Conservation (phyloP, 108 stramenopile species). For the Hondaea fermentalgiana region DNA sequence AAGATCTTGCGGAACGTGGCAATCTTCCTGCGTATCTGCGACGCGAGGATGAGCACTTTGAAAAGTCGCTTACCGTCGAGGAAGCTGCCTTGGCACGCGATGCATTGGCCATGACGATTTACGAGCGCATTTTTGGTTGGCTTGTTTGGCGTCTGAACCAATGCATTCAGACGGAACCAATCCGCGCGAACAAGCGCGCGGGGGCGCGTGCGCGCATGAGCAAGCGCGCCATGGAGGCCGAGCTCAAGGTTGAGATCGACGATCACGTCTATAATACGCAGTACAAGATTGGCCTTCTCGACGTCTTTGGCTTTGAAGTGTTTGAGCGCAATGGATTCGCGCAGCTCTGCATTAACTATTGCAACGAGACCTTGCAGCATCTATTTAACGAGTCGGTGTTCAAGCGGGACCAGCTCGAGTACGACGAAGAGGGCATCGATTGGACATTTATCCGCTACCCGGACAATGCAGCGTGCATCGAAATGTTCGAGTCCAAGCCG, state of each 20-base stretch:
- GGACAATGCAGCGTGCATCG: constrained; percentile 95
- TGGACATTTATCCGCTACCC: constrained; percentile 70
- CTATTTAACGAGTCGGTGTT: constrained; percentile 51
- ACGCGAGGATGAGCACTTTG: constrained; percentile 62
- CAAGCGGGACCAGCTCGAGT: constrained; percentile 53
- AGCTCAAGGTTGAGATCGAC: background rate
- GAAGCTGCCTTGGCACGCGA: constrained; percentile 78
- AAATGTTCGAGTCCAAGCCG: constrained; percentile 83
- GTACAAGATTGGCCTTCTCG: constrained; percentile 40
- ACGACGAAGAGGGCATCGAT: constrained; percentile 49
- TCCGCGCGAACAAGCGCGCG: background rate
- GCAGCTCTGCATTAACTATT: constrained; percentile 48
- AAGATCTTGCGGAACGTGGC: constrained; percentile 65
- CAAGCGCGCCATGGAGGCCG: background rate
- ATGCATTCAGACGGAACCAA: constrained; percentile 41
- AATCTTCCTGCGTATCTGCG: constrained; percentile 53
- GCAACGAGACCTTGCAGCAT: constrained; percentile 58
- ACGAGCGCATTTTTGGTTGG: constrained; percentile 78
- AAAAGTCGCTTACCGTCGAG: constrained; percentile 59
- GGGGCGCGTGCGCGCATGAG: background rate
- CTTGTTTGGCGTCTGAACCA: constrained; percentile 75
- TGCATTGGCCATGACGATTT: constrained; percentile 85
- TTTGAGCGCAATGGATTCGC: constrained; percentile 45
- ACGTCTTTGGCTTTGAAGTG: constrained; percentile 61
- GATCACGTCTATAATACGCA: background rate